Evolutionary conservation across 1,139 yeast genomes (phyloP), one percentile per base, ranked within the genome.

Genomic region (Geotrichum siamense): DNA sequence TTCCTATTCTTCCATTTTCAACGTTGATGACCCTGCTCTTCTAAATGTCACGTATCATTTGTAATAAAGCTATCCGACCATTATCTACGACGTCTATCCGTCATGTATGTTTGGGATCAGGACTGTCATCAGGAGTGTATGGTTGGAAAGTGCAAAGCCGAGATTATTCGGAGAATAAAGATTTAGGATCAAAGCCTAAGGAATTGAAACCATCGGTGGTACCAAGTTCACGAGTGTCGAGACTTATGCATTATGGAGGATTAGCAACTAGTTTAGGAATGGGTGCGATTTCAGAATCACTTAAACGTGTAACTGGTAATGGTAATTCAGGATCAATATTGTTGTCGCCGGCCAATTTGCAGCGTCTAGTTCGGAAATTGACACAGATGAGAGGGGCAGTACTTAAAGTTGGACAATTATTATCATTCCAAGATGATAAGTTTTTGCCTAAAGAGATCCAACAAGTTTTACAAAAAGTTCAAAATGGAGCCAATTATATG

Each of bases 351-450:
- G 75, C 76, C 22, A 91, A 91, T 61, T 79, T 91, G 39, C 96
- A 91, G 56, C 68, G 94, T 44, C 76, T 91, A 71, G 94, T 95
- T 13, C 78, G 75, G 53, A 87, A 86, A 61, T 78, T 91, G 56
- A 79, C 93, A 43, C 79, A 84, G 59, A 91, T 91, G 99, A 75
- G 99, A 59, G 99, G 99, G 12, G 99, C 98, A 2, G 99, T 98
- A 2, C 71, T 91, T 57, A 91, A 91, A 60, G 75, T 91, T 44
- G 99, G 98, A 13, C 99, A 91, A 65, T 77, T 91, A 81, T 69
- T 93, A 62, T 85, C 96, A 2, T 89, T 91, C 62, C 98, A 91
- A 64, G 98, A 68, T 47, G 77, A 83, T 47, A 73, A 84, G 29
- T 77, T 91, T 26, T 68, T 91, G 38, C 97, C 98, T 0, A 73